Evolutionary conservation across 2,329 filamentous ascomycete species (phyloP), one percentile per base, ranked within the genome.

Genomic region (Stachybotrys chartarum): DNA sequence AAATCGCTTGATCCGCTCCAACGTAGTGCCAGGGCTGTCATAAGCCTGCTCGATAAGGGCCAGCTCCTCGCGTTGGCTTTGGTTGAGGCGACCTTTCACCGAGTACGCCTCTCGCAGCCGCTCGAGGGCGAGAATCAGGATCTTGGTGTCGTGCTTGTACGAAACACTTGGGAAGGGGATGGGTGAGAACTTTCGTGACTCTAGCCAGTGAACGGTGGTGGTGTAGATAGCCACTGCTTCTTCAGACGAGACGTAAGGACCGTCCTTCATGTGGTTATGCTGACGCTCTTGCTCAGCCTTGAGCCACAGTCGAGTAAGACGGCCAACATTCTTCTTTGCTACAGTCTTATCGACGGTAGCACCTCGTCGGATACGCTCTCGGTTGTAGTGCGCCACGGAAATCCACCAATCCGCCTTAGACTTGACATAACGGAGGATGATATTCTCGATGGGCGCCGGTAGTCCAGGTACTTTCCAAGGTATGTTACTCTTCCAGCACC

Each of bases 371-470:
- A 99, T 99, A 70, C 94, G 88, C 76, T 99, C 94, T 65, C 94
- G 88, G 70, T 99, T 99, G 78, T 99, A 99, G 70, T 99, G 94
- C 11, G 94, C 94, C 35, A 99, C 95, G 24, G 92, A 97, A 58
- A 99, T 93, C 94, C 94, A 99, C 95, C 94, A 99, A 70, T 99
- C 94, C 17, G 94, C 94, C 79, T 99, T 99, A 63, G 91, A 93
- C 79, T 99, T 99, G 64, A 99, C 95, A 65, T 99, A 99, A 66
- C 94, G 89, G 59, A 99, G 79, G 66, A 99, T 99, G 64, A 99
- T 96, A 68, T 97, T 99, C 74, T 99, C 94, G 60, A 99, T 97
- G 0, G 94, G 93, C 14, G 95, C 95, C 46, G 94, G 94, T 58
- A 99, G 75, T 44, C 94, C 95, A 53, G 94, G 94, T 3, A 99